Percentiles rank a stretch among this genome's conserved stretches.
Conservation (phyloP, 805 yeast genomes). For the Peterozyma toletana region DNA sequence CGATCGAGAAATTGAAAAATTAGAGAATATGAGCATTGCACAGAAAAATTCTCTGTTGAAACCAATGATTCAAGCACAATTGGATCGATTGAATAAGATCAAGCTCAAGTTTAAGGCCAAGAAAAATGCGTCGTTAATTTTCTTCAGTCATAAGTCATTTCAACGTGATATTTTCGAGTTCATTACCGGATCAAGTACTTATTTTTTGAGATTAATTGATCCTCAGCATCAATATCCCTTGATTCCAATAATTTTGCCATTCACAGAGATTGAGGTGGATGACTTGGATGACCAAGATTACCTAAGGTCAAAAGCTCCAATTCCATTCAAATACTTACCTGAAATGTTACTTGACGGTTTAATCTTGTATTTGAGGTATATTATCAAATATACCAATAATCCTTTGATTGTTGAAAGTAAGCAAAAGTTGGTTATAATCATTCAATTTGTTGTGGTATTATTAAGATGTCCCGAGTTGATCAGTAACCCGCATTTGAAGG, state of each 20-base stretch:
- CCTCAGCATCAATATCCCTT: slow-evolving; percentile 62
- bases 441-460: slow-evolving; percentile 67
- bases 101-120: slow-evolving; percentile 30
- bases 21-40: slow-evolving; percentile 28
- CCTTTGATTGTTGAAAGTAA: slow-evolving; percentile 44
- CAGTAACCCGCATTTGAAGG: slow-evolving; percentile 90
- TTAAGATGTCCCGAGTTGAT: slow-evolving; percentile 79
- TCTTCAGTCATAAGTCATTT: slow-evolving; percentile 47
- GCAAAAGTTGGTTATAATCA: slow-evolving; percentile 46
- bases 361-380: slow-evolving; percentile 60
- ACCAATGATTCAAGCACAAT: slow-evolving; percentile 16
- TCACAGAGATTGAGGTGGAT: slow-evolving; percentile 48
- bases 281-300: slow-evolving; percentile 70
- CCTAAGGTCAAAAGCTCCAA: slow-evolving; percentile 56
- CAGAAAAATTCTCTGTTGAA: slow-evolving; percentile 7
- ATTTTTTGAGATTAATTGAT: slow-evolving; percentile 65
- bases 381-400: slow-evolving; percentile 46
- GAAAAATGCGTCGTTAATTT: slow-evolving; percentile 54
- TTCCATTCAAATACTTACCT: slow-evolving; percentile 77
- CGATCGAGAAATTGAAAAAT: slow-evolving; percentile 45
- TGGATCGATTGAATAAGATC: slow-evolving; percentile 24
- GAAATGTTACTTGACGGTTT: slow-evolving; percentile 82
- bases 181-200: slow-evolving; percentile 67
- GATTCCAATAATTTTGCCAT: slow-evolving; percentile 41
- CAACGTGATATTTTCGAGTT: slow-evolving; percentile 72